Evolutionary conservation across 208 protist species (phyloP).

Genomic region (Naegleria fowleri): DNA sequence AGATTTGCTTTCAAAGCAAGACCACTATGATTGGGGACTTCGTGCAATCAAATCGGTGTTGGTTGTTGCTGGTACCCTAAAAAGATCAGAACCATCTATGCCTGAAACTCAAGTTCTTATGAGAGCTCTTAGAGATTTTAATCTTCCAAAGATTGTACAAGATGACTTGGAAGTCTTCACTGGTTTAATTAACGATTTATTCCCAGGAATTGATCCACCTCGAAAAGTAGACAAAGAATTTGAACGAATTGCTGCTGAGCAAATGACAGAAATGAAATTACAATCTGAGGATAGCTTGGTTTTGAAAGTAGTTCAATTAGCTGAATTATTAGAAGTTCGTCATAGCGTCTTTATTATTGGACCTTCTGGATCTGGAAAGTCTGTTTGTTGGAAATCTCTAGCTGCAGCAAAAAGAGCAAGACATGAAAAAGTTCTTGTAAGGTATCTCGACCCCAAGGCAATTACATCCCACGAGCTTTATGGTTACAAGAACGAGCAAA

Average conservation of each 20-base stretch:
- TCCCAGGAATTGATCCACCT: constrained; percentile 90
- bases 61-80: constrained; percentile 55
- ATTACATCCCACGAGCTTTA: constrained; percentile 61
- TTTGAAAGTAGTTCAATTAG: constrained; percentile 78
- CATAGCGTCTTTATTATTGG: constrained; percentile 64
- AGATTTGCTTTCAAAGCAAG: constrained; percentile 36
- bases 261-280: constrained; percentile 61
- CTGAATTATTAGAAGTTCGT: constrained; percentile 48
- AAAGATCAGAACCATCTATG: constrained; percentile 52
- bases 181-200: constrained; percentile 92
- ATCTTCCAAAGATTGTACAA: constrained; percentile 64
- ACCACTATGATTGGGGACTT: constrained; percentile 67
- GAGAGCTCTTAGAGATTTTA: constrained; percentile 68
- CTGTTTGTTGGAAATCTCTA: constrained; percentile 40
- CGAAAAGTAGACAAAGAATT: constrained; percentile 48
- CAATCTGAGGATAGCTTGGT: constrained; percentile 73
- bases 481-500: constrained; percentile 61
- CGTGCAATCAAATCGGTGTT: constrained; percentile 62
- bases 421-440: constrained; percentile 41
- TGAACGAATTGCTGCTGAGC: constrained; percentile 58
- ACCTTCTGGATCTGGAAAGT: constrained; percentile 52
- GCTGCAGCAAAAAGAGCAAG: constrained; percentile 30
- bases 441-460: constrained; percentile 59
- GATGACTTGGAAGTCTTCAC: constrained; percentile 57
- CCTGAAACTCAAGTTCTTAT: constrained; percentile 57